These are phyloP conservation scores for Neocucurbitaria cava DNA, from an alignment of 2,329 filamentous ascomycete species.

Conservation along the genomic window DNA sequence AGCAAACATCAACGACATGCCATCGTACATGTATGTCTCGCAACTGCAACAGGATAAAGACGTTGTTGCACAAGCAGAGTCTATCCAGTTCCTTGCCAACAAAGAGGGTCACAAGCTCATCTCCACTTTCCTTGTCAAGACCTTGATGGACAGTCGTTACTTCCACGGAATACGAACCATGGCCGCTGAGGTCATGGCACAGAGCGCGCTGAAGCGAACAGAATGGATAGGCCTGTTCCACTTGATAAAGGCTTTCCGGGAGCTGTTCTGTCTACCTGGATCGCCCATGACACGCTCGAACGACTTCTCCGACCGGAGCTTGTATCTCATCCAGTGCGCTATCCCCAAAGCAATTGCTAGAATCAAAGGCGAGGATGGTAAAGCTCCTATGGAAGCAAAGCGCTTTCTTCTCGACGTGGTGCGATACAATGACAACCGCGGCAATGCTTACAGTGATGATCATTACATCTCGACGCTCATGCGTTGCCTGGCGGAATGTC, in stretches of 20 bases:
- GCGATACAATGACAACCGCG: slow-evolving; percentile 91
- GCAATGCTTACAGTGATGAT: slow-evolving; percentile 88
- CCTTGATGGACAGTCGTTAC: slow-evolving; percentile 88
- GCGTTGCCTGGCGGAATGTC: slow-evolving; percentile 63
- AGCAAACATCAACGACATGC: slow-evolving; percentile 77
- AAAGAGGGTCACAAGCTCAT: slow-evolving; percentile 77
- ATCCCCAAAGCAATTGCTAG: slow-evolving; percentile 82
- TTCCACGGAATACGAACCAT: slow-evolving; percentile 91
- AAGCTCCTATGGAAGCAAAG: slow-evolving; percentile 79
- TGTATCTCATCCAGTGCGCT: slow-evolving; percentile 83
- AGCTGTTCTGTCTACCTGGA: slow-evolving; percentile 84
- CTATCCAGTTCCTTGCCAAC: slow-evolving; percentile 76
- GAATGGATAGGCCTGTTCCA: slow-evolving; percentile 83
- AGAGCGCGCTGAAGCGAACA: slow-evolving; percentile 66
- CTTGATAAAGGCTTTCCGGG: slow-evolving; percentile 82
- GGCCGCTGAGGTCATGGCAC: slow-evolving; percentile 79
- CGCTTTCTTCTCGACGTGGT: slow-evolving; percentile 88
- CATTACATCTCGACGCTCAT: slow-evolving; percentile 87
- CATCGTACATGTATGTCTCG: slow-evolving; percentile 96
- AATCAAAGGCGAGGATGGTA: slow-evolving; percentile 76
- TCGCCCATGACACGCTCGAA: slow-evolving; percentile 84
- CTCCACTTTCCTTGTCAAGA: slow-evolving; percentile 87
- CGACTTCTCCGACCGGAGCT: slow-evolving; percentile 85
- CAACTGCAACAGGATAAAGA: slow-evolving; percentile 97
- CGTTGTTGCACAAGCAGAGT: slow-evolving; percentile 79